Base-by-base conservation (phyloP, 768 basidiomycete genomes). In the Psilocybe azurescens region DNA sequence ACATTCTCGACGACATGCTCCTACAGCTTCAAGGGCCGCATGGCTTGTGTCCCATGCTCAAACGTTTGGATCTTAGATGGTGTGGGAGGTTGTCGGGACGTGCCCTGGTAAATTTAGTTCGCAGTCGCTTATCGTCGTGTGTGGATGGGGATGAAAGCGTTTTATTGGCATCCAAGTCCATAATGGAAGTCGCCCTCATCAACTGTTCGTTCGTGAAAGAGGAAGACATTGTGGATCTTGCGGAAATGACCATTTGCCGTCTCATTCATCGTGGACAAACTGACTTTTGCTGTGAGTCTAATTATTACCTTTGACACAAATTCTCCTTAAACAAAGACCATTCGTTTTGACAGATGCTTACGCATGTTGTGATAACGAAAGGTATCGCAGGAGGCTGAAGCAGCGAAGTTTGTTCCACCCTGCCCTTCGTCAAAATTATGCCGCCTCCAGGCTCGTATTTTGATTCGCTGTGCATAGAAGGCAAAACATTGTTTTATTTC, bases 121-220 rank as follows among this genome's bases (percentile, higher is more conserved):
- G 66, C 53, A 80, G 77, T 58, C 78, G 86, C 28, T 52, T 70
- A 20, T 44, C 33, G 16, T 59, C 36, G 41, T 38, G 60, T 11
- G 41, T 39, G 9, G 18, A 56, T 57, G 48, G 33, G n/a, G 20
- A 36, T 38, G 48, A 32, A 41, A 10, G 39, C 54, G 18, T 47
- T 39, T 52, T 58, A 54, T 32, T 49, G 58, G 36, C 36, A 46
- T 60, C 64, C 55, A 44, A 11, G 41, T 16, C 41, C 14, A 68
- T 68, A 47, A 73, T 74, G 47, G 79, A 79, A 65, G 71, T 88
- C 13, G 81, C 81, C 0, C 79, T 84, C 30, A 83, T 88, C 62
- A 83, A 86, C 66, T 88, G 86, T 70, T 77, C 83, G 14, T 81
- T 82, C 60, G 85, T 88, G 28, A 75, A 79, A 65, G 84, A 87